Percentiles rank a stretch among this genome's conserved stretches.
These are phyloP conservation scores for Akanthomyces lecanii DNA, from an alignment of 2,329 filamentous ascomycete species.

Conservation along the genomic window DNA sequence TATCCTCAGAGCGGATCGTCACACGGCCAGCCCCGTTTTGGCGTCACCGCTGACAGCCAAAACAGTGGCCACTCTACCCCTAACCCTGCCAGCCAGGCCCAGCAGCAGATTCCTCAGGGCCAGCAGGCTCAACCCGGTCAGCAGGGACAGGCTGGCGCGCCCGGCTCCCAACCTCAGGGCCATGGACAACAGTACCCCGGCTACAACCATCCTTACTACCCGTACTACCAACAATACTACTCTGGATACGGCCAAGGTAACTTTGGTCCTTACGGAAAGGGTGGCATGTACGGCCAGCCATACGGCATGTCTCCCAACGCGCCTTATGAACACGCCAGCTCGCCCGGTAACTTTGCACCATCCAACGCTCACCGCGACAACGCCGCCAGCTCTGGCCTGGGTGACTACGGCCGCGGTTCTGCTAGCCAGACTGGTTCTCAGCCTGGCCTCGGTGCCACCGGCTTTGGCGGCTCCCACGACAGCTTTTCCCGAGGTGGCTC, in stretches of 20 bases:
- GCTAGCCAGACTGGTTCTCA: slow-evolving; percentile 48
- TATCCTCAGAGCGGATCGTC: slow-evolving; percentile 67
- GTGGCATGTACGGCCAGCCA: slow-evolving; percentile 50
- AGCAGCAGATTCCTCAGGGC: slow-evolving; percentile 39
- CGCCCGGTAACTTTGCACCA: slow-evolving; percentile 52
- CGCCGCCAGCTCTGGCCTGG: slow-evolving; percentile 46
- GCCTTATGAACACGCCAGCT: slow-evolving; percentile 53
- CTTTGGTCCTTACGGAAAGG: slow-evolving; percentile 52
- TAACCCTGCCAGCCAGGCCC: slow-evolving; percentile 64
- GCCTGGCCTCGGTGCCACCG: slow-evolving; percentile 45
- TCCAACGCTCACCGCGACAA: slow-evolving; percentile 51
- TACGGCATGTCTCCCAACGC: slow-evolving; percentile 54
- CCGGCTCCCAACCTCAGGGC: slow-evolving; percentile 41
- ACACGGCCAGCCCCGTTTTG: slow-evolving; percentile 56
- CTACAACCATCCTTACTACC: slow-evolving; percentile 57
- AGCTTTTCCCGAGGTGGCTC: slow-evolving; percentile 50
- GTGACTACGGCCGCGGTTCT: slow-evolving; percentile 50
- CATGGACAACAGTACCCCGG: slow-evolving; percentile 47
- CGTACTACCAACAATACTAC: slow-evolving; percentile 60
- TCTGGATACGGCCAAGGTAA: slow-evolving; percentile 51
- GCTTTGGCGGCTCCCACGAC: slow-evolving; percentile 53
- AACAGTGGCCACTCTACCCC: slow-evolving; percentile 89
- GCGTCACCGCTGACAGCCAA: slow-evolving; percentile 61
- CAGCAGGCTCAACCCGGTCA: slow-evolving; percentile 41
- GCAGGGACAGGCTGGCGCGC: slow-evolving; percentile 41